Evolutionary conservation across 352 stramenopile genomes (phyloP).

Genomic region (Phytophthora chlamydospora): DNA sequence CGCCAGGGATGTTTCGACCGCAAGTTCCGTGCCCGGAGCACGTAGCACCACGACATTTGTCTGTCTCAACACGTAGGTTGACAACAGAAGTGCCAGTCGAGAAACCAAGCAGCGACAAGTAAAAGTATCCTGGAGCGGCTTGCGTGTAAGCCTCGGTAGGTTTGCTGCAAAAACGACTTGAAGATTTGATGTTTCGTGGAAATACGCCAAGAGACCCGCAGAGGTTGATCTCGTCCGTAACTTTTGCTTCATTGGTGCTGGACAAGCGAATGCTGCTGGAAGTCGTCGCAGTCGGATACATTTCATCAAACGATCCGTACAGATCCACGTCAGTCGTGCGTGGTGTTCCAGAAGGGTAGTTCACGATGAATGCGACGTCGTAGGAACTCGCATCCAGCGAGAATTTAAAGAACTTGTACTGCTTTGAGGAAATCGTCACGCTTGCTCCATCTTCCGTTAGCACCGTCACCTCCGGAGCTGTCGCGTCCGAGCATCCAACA

Average conservation of each 20-base stretch:
- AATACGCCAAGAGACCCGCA: constrained; percentile 73
- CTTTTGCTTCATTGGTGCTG: constrained; percentile 52
- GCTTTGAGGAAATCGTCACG: constrained; percentile 46
- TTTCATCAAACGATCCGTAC: constrained; percentile 76
- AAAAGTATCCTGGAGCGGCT: constrained; percentile 68
- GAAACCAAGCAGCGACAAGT: constrained; percentile 74
- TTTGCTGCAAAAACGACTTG: constrained; percentile 57
- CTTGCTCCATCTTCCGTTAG: constrained; percentile 40
- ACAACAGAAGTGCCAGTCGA: constrained; percentile 34
- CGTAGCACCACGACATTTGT: constrained; percentile 68
- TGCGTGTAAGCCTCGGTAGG: constrained; percentile 58
- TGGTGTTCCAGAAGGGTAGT: constrained; percentile 30
- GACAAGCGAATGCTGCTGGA: constrained; percentile 50
- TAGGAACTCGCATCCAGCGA: constrained; percentile 63
- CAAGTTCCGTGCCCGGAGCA: constrained; percentile 69
- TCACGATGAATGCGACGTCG: constrained; percentile 67
- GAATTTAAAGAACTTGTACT: constrained; percentile 80
- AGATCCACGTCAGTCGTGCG: constrained; percentile 58
- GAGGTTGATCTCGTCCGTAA: constrained; percentile 65
- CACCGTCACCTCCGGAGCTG: constrained; percentile 27
- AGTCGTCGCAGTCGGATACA: constrained; percentile 57
- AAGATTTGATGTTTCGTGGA: constrained; percentile 62
- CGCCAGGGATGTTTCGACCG: constrained; percentile 63
- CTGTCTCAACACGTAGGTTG: constrained; percentile 55
- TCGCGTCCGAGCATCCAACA: constrained; percentile 33